Base-by-base conservation (phyloP, 305 asterid genomes). In the Plantago lanceolata region DNA sequence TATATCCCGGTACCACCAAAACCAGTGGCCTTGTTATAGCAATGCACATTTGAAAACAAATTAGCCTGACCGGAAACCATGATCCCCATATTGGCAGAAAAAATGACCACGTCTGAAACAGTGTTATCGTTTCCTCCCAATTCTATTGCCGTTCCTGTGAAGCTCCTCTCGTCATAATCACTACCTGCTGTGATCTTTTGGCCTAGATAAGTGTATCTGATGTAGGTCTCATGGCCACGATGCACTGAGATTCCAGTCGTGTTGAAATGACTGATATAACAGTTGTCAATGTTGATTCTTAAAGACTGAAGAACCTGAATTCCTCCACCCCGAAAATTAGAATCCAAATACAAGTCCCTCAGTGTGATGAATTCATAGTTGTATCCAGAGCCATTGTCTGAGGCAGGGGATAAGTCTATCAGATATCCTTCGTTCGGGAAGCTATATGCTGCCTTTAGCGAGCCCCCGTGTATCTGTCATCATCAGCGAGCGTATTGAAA, bases 1-100 rank as follows among this genome's bases (percentile, higher is more conserved):
- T 87, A 81, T 51, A 93, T 83, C 14, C 98, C 98, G 0, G 79
- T 73, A 1, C 98, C 98, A 19, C 96, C 97, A 26, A 89, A 81
- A 0, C 80, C 86, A 0, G 85, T 69, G 15, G 97, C 97, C 75
- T 89, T 92, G 59, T 92, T 92, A 61, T 92, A 92, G 78, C 97
- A 89, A 69, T 93, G 98, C 0, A 89, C 91, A 0, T 94, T 95
- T n/a, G 88, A 68, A 19, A 93, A 45, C 1, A 66, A 18, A 68
- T 93, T 93, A 5, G 97, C 97, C n/a, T 84, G 86, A 4, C 97
- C 98, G 1, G 77, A 51, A 33, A 92, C 20, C 31, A 80, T 2
- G 5, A 92, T 80, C 2, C 98, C 97, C 2, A 63, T 54, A 26
- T 73, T 76, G 0, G 98, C 94, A 0, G 98, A 92, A 60, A 92